Base-by-base conservation (phyloP, 352 stramenopile genomes). In the Pythium plurisporium region DNA sequence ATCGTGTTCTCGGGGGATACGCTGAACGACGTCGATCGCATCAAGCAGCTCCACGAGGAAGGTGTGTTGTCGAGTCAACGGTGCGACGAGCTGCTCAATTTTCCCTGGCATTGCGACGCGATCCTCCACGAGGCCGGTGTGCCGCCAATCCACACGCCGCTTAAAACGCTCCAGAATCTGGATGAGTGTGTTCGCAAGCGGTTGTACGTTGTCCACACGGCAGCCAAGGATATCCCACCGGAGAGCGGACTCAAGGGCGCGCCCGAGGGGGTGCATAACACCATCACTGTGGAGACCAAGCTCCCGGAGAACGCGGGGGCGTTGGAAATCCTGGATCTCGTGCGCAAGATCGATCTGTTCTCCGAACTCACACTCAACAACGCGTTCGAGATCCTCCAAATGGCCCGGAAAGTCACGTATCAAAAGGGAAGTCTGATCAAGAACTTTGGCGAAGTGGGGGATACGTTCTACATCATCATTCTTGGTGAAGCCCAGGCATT, bases 1-100 rank as follows among this genome's bases (percentile, higher is more conserved):
- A 98, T 98, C 56, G 92, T 97, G 6, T 98, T 98, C 64, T 98
- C 91, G 7, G 95, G 91, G 0, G 95, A 98, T 65, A 91, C 97
- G 53, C 86, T 98, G 23, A 98, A 98, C 69, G 93, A 96, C 65
- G 91, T 96, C n/a, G 79, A 87, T n/a, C 85, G 79, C 20, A 96
- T 96, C 55, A 67, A 74, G 38, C 70, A 87, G 55, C 73, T 96
- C 41, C 70, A 82, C 37, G 72, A 72, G 22, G 76, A 98, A 45
- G 93, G 91, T 12, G 78, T 98, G 10, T 64, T 98, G 4, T 95
- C 91, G 4, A 72, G 76, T 43, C 73, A 74, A 23, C 66, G 95
- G 46, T 88, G 79, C 22, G 81, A 98, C 30, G 91, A 96, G 64
- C 64, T 98, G n/a, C 72, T 96, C 20, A 86, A 97, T 58, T 94